These are phyloP conservation scores for Euphorbia lathyris DNA, from an alignment of 345 rosid species.

Conservation along the genomic window DNA sequence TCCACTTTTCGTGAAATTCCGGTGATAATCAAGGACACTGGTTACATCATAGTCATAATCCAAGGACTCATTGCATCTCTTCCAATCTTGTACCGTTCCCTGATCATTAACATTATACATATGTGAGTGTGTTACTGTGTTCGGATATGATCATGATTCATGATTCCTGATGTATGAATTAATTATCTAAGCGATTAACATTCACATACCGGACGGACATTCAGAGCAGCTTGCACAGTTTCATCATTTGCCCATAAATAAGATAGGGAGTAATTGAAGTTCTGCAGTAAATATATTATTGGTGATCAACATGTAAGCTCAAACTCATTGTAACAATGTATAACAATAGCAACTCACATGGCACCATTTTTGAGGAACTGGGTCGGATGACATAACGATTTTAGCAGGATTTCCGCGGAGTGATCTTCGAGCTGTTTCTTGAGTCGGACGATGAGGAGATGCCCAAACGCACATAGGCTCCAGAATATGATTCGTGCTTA, in stretches of 20 bases:
- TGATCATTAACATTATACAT: neutral
- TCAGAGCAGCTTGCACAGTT: constrained; percentile 30
- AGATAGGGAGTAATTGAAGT: constrained; percentile 32
- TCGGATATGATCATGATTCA: no score
- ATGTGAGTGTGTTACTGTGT: no score
- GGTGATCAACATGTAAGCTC: neutral
- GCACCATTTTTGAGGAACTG: constrained; percentile 23
- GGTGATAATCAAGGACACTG: constrained; percentile 18
- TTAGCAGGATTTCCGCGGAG: constrained; percentile 11
- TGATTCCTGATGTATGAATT: neutral
- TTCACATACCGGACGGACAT: constrained; percentile 24
- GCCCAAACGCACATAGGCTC: constrained; percentile 30
- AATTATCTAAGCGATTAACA: neutral
- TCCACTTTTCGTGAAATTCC: constrained; percentile 19
- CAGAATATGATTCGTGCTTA: constrained; percentile 18
- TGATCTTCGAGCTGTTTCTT: constrained; percentile 13
- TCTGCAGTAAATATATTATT: constrained; percentile 20
- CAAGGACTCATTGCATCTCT: constrained; percentile 32
- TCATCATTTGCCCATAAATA: constrained; percentile 42
- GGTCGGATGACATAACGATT: constrained; percentile 10
- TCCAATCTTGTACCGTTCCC: constrained; percentile 26
- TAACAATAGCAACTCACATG: constrained; percentile 16
- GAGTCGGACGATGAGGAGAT: constrained; percentile 16
- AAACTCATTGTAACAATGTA: neutral
- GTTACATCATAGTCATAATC: constrained; percentile 20